These are phyloP conservation scores for Sparassis latifolia DNA, from an alignment of 1,284 basidiomycete genomes.

Conservation along the genomic window DNA sequence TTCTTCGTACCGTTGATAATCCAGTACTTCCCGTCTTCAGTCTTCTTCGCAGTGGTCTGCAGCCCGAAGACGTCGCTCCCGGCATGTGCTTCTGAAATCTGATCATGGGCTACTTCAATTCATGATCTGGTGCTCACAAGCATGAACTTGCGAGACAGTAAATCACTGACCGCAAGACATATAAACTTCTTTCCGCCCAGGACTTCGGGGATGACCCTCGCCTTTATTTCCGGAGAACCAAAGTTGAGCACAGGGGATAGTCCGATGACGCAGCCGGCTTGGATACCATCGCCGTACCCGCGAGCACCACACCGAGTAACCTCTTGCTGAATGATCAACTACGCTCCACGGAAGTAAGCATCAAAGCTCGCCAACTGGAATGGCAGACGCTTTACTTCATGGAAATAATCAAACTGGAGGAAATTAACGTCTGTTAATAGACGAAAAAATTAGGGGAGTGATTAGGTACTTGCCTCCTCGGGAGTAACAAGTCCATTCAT, in stretches of 20 bases:
- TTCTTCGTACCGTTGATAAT: conserved; percentile 79
- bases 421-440: conserved; percentile 7
- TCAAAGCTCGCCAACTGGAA: not conserved
- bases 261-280: conserved; percentile 42
- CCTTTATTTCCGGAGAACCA: conserved; percentile 70
- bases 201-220: conserved; percentile 59
- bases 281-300: conserved; percentile 58
- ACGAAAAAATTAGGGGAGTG: not conserved
- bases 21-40: conserved; percentile 80
- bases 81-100: conserved; percentile 63
- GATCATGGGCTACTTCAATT: not conserved
- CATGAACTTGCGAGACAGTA: too few species aligned
- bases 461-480: conserved; percentile 57
- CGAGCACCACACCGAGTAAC: conserved; percentile 58
- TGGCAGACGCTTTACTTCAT: conserved; percentile 44
- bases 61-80: conserved; percentile 86
- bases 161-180: conserved; percentile 63
- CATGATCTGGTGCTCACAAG: too few species aligned
- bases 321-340: conserved; percentile 88
- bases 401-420: conserved; percentile 70
- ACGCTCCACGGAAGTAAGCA: conserved; percentile 10
- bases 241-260: conserved; percentile 68
- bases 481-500: conserved; percentile 81
- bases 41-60: conserved; percentile 78
- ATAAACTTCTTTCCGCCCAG: conserved; percentile 80